Base-by-base conservation (phyloP, 768 basidiomycete genomes). In the Xanthoconium stramineum region DNA sequence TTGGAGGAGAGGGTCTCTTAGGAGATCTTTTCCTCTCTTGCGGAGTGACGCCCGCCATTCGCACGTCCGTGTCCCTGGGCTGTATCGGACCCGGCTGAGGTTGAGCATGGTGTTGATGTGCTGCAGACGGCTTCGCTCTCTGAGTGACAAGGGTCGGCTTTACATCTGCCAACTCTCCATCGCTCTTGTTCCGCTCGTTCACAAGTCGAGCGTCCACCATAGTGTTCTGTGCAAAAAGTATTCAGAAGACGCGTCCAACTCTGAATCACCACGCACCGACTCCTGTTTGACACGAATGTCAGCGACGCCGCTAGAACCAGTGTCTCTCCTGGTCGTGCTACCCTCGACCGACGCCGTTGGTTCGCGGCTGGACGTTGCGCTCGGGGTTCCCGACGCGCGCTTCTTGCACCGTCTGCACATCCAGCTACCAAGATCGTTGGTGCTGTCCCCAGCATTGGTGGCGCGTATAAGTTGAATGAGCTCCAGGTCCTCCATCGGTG, bases 381-480 rank as follows among this genome's bases (percentile, higher is more conserved):
- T 47, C 30, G 57, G 43, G 2, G 50, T 55, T 10, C 4, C 43
- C n/a, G 57, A 52, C 13, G 19, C 29, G 24, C 6, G 55, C 6
- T 55, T 75, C 45, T 60, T 74, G 56, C 72, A 73, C 33, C 69
- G 63, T 52, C 61, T 65, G 46, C 74, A 74, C 35, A 28, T 60
- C 72, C 72, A 73, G 12, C 58, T 20, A 14, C 46, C 19, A 12
- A 73, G 57, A 24, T 50, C 61, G 15, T 70, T 67, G 35, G 44
- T 57, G 5, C 39, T 55, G 50, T 73, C 69, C 1, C 61, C 56
- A n/a, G 52, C 38, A 17, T 55, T 74, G 3, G 61, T 64, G 1
- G 66, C 68, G 29, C 64, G 60, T 32, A 73, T 51, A 24, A 61
- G 65, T 30, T 14, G 47, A 19, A 67, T 15, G 58, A 73, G 71